phyloP scores from a whole-genome alignment of 139 green algal genomes.

The Mychonastes homosphaera region DNA sequence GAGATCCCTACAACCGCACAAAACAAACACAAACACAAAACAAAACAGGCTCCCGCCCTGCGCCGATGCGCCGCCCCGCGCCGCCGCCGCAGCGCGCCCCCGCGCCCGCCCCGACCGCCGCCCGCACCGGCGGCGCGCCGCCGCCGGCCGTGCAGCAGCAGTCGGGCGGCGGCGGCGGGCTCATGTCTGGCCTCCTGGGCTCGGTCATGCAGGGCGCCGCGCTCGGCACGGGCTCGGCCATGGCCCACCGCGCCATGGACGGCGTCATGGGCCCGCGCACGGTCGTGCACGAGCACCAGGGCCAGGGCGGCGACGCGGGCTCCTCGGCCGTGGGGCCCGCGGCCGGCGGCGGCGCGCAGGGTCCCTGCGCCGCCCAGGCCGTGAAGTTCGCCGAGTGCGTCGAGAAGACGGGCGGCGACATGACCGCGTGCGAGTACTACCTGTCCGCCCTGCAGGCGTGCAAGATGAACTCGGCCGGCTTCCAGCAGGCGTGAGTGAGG shows the following conservation, averaged over 20 bases:
- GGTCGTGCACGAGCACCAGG: constrained; percentile 27
- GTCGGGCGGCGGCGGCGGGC: constrained; percentile 48
- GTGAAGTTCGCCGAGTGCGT: constrained; percentile 87
- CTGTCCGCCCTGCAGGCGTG: constrained; percentile 60
- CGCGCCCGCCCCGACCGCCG: no score
- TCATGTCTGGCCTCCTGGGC: constrained; percentile 68
- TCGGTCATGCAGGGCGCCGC: constrained; percentile 66
- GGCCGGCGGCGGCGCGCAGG: constrained; percentile 20
- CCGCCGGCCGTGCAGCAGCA: constrained; percentile 22
- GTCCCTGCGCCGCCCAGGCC: constrained; percentile 46
- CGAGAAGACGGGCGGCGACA: constrained; percentile 54
- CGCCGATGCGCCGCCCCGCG: no score
- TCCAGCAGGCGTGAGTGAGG: no score
- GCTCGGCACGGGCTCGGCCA: constrained; percentile 64
- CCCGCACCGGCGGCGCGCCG: no score
- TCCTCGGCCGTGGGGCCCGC: constrained; percentile 14
- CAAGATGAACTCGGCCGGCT: no score
- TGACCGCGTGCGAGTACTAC: constrained; percentile 61
- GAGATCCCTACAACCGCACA: no score
- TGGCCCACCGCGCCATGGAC: constrained; percentile 80
- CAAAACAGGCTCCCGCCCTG: no score
- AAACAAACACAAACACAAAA: no score
- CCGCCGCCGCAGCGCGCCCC: no score
- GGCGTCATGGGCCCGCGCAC: constrained; percentile 45
- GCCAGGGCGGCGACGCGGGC: not conserved